Conservation (phyloP, 176 grass and related monocot genomes). For the Rhynchospora pubera region DNA sequence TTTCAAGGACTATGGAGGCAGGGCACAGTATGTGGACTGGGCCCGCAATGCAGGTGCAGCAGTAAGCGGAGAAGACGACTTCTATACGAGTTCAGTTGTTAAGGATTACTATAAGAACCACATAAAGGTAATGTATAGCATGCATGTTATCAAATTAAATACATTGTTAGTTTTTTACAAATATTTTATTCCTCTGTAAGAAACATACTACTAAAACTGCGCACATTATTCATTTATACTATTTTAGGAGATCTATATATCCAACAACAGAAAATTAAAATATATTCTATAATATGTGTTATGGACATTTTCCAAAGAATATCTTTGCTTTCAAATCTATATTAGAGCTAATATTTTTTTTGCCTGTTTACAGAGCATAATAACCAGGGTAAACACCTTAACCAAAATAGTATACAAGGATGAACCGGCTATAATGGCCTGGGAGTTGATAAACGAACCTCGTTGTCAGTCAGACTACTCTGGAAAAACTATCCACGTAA, state of each 20-base stretch:
- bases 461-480: constrained; percentile 47
- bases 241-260: no score
- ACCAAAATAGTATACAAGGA: constrained; percentile 35
- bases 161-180: neutral
- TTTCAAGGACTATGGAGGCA: constrained; percentile 27
- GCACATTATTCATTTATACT: no score
- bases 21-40: constrained; percentile 38
- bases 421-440: constrained; percentile 44
- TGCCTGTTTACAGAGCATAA: constrained; percentile 23
- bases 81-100: constrained; percentile 40
- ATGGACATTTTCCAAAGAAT: neutral
- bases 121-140: constrained; percentile 11
- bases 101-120: constrained; percentile 53
- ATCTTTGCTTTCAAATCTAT: neutral
- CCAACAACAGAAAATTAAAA: no score
- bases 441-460: constrained; percentile 55
- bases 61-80: constrained; percentile 28
- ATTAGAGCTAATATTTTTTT: neutral
- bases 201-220: neutral
- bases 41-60: constrained; percentile 24
- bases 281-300: no score
- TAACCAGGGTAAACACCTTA: constrained; percentile 40
- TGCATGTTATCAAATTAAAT: neutral
- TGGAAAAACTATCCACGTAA: constrained; percentile 36
- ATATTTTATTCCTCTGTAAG: neutral